Evolutionary conservation across 2,329 filamentous ascomycete species (phyloP).

Genomic region (Pseudogymnoascus sp.): DNA sequence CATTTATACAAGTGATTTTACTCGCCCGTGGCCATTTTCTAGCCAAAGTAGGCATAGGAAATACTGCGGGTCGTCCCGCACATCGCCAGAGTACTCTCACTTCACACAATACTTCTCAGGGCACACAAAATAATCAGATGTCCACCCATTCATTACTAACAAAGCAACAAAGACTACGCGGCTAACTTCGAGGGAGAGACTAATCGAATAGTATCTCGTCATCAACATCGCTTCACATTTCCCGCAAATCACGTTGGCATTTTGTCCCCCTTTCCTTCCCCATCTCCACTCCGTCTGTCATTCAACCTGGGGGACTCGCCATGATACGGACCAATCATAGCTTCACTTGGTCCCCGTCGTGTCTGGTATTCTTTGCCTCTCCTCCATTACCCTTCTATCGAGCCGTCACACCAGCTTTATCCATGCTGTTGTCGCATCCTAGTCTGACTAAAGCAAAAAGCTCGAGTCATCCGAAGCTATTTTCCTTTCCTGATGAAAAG

Average conservation of each 20-base stretch:
- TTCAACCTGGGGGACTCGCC: background rate
- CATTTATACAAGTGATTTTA: background rate
- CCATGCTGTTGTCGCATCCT: background rate
- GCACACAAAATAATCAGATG: background rate
- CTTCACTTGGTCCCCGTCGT: background rate
- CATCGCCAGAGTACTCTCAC: background rate
- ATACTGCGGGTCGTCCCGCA: background rate
- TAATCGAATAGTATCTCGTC: background rate
- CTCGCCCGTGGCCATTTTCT: background rate
- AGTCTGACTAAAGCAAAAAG: background rate
- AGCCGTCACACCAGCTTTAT: background rate
- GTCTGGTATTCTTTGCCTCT: background rate
- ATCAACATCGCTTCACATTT: conserved; percentile 5
- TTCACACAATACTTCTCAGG: background rate
- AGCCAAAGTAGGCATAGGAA: background rate
- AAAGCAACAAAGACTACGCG: conserved; percentile 11
- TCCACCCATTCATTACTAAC: conserved; percentile 11
- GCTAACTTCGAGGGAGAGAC: conserved; percentile 7
- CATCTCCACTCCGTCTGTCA: background rate
- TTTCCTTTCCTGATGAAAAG: background rate
- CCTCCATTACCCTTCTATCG: conserved; percentile 1
- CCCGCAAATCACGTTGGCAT: background rate
- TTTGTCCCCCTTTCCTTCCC: background rate
- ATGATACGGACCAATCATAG: background rate
- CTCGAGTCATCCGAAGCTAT: background rate